phyloP scores from a whole-genome alignment of 2,329 filamentous ascomycete species.

The Diaporthe australafricana region DNA sequence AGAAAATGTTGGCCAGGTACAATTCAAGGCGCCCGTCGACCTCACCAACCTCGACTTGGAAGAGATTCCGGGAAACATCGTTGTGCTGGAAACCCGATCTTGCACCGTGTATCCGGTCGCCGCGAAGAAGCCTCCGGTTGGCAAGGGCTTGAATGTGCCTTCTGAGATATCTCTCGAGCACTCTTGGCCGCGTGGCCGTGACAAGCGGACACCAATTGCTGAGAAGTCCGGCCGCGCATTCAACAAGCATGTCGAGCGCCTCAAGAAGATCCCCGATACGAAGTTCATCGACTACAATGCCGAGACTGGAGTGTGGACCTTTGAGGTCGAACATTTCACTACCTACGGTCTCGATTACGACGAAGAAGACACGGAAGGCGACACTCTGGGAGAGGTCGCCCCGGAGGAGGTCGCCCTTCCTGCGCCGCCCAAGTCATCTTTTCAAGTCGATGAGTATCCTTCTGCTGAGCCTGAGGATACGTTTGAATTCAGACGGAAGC shows the following conservation, averaged over 20 bases:
- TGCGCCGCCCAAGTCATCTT: conserved; percentile 36
- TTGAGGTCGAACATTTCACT: conserved; percentile 95
- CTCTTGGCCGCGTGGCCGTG: conserved; percentile 83
- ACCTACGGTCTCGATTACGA: conserved; percentile 90
- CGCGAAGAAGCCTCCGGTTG: conserved; percentile 82
- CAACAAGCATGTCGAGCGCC: conserved; percentile 84
- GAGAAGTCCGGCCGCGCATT: conserved; percentile 75
- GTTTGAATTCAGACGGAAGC: conserved; percentile 65
- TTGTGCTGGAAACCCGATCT: conserved; percentile 80
- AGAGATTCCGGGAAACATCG: conserved; percentile 80
- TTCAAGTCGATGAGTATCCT: conserved; percentile 45
- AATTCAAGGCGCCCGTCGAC: conserved; percentile 86
- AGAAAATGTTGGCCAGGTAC: conserved; percentile 81
- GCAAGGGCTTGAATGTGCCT: conserved; percentile 92
- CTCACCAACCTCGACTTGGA: conserved; percentile 83
- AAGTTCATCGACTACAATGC: conserved; percentile 84
- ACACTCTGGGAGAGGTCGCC: conserved; percentile 56
- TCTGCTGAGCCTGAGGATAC: conserved; percentile 64
- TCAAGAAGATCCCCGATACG: conserved; percentile 84
- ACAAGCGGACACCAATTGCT: conserved; percentile 64
- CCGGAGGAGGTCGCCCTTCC: conserved; percentile 41
- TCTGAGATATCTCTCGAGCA: conserved; percentile 90
- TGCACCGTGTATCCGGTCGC: conserved; percentile 88
- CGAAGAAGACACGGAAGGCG: conserved; percentile 76
- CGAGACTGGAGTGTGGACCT: conserved; percentile 87